phyloP scores from a whole-genome alignment of 78 protist species.

The Dictyostelium firmibasis region DNA sequence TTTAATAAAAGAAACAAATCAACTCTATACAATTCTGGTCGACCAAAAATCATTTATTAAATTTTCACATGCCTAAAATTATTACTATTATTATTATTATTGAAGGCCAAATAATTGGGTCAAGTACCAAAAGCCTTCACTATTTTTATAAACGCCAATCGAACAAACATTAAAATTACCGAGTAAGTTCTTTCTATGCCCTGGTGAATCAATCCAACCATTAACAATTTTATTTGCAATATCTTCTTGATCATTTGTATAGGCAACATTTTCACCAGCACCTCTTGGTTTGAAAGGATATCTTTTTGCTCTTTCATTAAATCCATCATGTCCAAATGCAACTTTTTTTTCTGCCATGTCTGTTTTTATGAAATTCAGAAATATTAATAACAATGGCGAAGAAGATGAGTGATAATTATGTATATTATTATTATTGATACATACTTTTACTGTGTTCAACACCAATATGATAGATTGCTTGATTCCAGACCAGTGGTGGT shows the following conservation, averaged over 20 bases:
- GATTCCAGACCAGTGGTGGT: slow-evolving; percentile 51
- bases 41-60: too few relatives aligned
- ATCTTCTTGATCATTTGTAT: background rate
- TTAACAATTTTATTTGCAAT: slow-evolving; percentile 44
- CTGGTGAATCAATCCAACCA: slow-evolving; percentile 79
- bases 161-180: slow-evolving; percentile 42
- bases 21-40: too few relatives aligned
- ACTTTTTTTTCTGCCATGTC: slow-evolving; percentile 72
- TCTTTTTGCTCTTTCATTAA: slow-evolving; percentile 17
- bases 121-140: slow-evolving; percentile 59
- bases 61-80: too few relatives aligned
- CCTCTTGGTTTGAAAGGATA: slow-evolving; percentile 29
- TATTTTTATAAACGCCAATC: slow-evolving; percentile 24
- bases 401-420: too few relatives aligned
- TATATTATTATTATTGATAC: background rate
- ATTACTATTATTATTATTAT: background rate
- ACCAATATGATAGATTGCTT: slow-evolving; percentile 21
- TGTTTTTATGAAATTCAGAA: too few relatives aligned
- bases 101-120: slow-evolving; percentile 64
- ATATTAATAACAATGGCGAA: too few relatives aligned
- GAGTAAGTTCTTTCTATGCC: slow-evolving; percentile 61
- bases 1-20: too few relatives aligned
- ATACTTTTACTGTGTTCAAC: slow-evolving; percentile 64
- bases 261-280: slow-evolving; percentile 79
- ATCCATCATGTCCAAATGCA: slow-evolving; percentile 78